Base-by-base conservation (phyloP, 495 filamentous ascomycete species). In the Talaromyces trachyspermus region DNA sequence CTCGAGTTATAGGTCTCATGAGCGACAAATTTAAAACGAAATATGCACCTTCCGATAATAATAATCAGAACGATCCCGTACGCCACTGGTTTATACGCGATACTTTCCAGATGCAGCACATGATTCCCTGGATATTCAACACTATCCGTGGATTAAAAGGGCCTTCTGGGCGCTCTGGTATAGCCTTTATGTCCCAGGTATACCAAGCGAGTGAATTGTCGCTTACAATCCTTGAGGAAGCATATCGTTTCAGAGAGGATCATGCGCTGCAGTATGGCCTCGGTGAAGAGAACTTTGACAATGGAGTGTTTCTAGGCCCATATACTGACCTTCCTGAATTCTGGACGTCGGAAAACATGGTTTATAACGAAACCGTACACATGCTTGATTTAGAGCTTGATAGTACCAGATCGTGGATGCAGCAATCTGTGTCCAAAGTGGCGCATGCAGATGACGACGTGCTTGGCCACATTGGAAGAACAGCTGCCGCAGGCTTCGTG, bases 81-180 rank as follows among this genome's bases (percentile, higher is more conserved):
- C 77, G 88, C 2, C 83, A 85, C 44, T 95, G 83, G 83, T 91
- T 95, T 54, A 69, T 88, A 46, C 77, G 80, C 51, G 87, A 91
- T 55, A 76, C 89, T 20, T 78, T 75, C 62, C 75, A 75, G 23
- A 71, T 94, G 53, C 83, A 90, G 43, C 73, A 83, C 50, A 76
- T 91, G 37, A 69, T 94, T 22, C 80, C 84, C 7, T 89, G 81
- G 80, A 81, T 81, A 5, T 84, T 80, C 46, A 74, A 86, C 50
- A 74, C 82, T 14, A 78, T 94, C 54, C 82, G 84, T 54, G 71
- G 79, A 17, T 66, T 80, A 27, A 67, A 64, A 48, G 64, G 63
- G 8, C 57, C 57, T 14, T 46, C 58, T 11, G 54, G 57, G 19
- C 66, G 57, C 19, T 54, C 61, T 38, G 54, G 62, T 20, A 57